phyloP scores from a whole-genome alignment of 371 early-diverging fungal species.

The Batkoa obscura region DNA sequence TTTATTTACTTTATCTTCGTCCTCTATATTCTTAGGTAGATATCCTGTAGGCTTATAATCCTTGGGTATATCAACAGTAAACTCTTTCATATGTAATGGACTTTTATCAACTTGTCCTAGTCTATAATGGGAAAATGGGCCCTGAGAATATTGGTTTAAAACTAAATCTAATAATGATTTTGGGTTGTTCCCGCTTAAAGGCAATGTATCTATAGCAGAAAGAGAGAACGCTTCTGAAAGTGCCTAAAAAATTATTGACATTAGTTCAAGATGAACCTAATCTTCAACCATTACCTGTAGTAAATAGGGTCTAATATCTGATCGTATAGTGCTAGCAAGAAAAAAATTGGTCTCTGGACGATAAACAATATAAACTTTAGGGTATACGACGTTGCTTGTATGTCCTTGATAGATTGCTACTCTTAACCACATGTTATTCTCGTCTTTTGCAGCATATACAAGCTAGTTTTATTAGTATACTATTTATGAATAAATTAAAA shows the following conservation, averaged over 20 bases:
- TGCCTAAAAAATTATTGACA: background rate
- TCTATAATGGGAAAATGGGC: background rate
- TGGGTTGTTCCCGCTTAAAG: background rate
- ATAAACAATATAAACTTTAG: slow-evolving; percentile 1
- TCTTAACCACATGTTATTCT: background rate
- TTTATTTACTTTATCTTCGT: background rate
- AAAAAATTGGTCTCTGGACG: background rate
- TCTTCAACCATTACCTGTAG: background rate
- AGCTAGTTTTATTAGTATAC: background rate
- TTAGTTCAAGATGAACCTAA: background rate
- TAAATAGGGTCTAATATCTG: background rate
- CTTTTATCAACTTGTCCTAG: background rate
- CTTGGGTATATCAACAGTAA: background rate
- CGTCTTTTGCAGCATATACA: background rate
- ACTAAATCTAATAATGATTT: background rate
- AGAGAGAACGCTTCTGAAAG: background rate
- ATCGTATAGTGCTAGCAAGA: background rate
- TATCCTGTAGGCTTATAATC: background rate
- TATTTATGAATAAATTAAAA: background rate
- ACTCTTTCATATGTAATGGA: background rate
- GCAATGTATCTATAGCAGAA: background rate
- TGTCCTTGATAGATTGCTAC: background rate
- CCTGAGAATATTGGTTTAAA: background rate
- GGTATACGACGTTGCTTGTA: background rate
- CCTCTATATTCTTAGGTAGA: background rate